Conservation (phyloP, 805 yeast genomes). For the Jamesozyma rosinii region DNA sequence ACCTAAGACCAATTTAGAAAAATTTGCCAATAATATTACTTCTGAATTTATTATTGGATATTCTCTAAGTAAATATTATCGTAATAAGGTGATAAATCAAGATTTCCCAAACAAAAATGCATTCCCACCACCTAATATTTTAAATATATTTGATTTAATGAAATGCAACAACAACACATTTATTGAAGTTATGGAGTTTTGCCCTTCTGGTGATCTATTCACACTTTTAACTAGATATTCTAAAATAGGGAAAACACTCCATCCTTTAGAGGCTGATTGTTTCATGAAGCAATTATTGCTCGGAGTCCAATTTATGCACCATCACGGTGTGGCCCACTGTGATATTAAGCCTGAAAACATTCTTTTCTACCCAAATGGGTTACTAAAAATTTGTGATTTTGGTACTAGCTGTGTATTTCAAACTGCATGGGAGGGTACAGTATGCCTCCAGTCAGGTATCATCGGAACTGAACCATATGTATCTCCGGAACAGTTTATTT, state of each 20-base stretch:
- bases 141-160: slow-evolving; percentile 74
- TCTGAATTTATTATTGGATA: slow-evolving; percentile 84
- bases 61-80: slow-evolving; percentile 43
- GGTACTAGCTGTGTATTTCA: slow-evolving; percentile 87
- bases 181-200: slow-evolving; percentile 89
- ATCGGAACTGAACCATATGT: slow-evolving; percentile 88
- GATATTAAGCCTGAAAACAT: slow-evolving; percentile 87
- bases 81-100: not conserved
- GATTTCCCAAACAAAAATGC: not conserved
- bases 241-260: slow-evolving; percentile 41
- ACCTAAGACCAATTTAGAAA: slow-evolving; percentile 82
- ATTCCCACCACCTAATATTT: slow-evolving; percentile 44
- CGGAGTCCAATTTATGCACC: slow-evolving; percentile 79
- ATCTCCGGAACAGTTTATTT: slow-evolving; percentile 76
- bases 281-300: slow-evolving; percentile 76
- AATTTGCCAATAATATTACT: slow-evolving; percentile 77
- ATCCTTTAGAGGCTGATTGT: slow-evolving; percentile 72
- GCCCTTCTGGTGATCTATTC: slow-evolving; percentile 74
- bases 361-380: slow-evolving; percentile 56
- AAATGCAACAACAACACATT: slow-evolving; percentile 52
- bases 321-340: slow-evolving; percentile 88
- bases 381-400: slow-evolving; percentile 69
- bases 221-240: slow-evolving; percentile 43
- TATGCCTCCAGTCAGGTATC: slow-evolving; percentile 58
- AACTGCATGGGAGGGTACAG: slow-evolving; percentile 78